phyloP scores from a whole-genome alignment of 805 yeast genomes.

The Candida pseudoglaebosa region DNA sequence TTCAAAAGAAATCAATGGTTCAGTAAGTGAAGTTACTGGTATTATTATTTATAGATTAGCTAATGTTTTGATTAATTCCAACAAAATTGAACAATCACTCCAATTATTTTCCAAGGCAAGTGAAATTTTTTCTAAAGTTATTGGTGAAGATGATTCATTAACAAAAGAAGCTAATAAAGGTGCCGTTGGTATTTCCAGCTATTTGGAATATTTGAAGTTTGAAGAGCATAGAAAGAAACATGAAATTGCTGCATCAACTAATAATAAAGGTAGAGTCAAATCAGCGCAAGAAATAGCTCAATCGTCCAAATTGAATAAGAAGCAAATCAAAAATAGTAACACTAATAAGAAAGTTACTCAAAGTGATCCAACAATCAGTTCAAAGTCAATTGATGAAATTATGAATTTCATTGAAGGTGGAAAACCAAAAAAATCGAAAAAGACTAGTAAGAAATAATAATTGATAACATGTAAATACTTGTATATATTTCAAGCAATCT shows the following conservation, averaged over 20 bases:
- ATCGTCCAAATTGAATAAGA: slow-evolving; percentile 7
- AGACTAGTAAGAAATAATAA: slow-evolving; percentile 4
- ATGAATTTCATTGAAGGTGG: slow-evolving; percentile 66
- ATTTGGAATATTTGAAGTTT: slow-evolving; percentile 41
- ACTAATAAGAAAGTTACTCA: slow-evolving; percentile 18
- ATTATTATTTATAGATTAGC: slow-evolving; percentile 59
- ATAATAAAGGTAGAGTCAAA: slow-evolving; percentile 17
- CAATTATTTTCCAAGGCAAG: slow-evolving; percentile 55
- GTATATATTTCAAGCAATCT: slow-evolving; percentile 1
- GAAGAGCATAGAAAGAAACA: slow-evolving; percentile 30
- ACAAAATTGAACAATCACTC: slow-evolving; percentile 53
- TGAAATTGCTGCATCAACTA: slow-evolving; percentile 17
- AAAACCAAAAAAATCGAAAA: slow-evolving; percentile 6
- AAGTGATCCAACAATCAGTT: slow-evolving; percentile 52
- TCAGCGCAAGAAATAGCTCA: slow-evolving; percentile 8
- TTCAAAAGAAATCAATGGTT: slow-evolving; percentile 52
- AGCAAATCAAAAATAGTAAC: slow-evolving; percentile 11
- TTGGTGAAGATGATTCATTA: slow-evolving; percentile 65
- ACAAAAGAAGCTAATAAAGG: slow-evolving; percentile 68
- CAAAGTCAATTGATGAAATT: slow-evolving; percentile 68
- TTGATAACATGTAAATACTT: slow-evolving; percentile 3
- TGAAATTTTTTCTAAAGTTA: slow-evolving; percentile 48
- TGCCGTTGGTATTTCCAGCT: slow-evolving; percentile 53
- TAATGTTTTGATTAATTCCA: slow-evolving; percentile 44
- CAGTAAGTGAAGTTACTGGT: slow-evolving; percentile 57